phyloP scores from a whole-genome alignment of 352 stramenopile species.

The Phytophthora kernoviae region DNA sequence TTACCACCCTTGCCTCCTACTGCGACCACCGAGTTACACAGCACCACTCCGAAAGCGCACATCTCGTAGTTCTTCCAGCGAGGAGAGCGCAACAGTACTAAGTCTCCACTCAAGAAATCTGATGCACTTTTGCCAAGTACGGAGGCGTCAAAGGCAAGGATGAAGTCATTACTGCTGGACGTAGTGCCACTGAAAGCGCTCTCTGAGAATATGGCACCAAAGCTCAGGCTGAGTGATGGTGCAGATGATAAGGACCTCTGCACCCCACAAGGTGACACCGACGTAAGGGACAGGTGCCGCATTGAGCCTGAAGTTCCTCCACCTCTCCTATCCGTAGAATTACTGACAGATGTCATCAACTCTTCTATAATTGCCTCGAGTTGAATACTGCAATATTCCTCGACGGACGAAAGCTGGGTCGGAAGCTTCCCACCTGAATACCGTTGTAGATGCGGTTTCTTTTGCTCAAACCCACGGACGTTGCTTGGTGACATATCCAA shows the following conservation, averaged over 20 bases:
- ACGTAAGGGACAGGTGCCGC: conserved; percentile 43
- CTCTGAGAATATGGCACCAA: conserved; percentile 71
- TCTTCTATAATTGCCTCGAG: conserved; percentile 76
- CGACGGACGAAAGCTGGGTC: conserved; percentile 47
- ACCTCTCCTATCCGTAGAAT: conserved; percentile 39
- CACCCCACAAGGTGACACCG: conserved; percentile 61
- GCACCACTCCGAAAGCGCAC: conserved; percentile 63
- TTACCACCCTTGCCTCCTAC: conserved; percentile 27
- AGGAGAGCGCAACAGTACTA: conserved; percentile 63
- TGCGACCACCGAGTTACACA: conserved; percentile 73
- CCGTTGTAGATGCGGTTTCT: conserved; percentile 28
- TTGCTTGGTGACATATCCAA: conserved; percentile 61
- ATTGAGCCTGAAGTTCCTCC: conserved; percentile 32
- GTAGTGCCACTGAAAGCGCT: conserved; percentile 65
- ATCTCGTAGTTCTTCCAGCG: conserved; percentile 65
- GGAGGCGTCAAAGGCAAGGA: conserved; percentile 60
- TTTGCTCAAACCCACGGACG: conserved; percentile 37
- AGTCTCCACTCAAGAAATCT: conserved; percentile 67
- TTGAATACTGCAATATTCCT: conserved; percentile 63
- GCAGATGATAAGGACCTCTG: conserved; percentile 14
- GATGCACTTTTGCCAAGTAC: conserved; percentile 23
- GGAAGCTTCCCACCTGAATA: conserved; percentile 47
- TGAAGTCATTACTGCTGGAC: conserved; percentile 53
- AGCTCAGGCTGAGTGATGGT: conserved; percentile 37
- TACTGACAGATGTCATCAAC: conserved; percentile 58